Conservation (phyloP, 1,284 basidiomycete species). For the Golubevia sp. region DNA sequence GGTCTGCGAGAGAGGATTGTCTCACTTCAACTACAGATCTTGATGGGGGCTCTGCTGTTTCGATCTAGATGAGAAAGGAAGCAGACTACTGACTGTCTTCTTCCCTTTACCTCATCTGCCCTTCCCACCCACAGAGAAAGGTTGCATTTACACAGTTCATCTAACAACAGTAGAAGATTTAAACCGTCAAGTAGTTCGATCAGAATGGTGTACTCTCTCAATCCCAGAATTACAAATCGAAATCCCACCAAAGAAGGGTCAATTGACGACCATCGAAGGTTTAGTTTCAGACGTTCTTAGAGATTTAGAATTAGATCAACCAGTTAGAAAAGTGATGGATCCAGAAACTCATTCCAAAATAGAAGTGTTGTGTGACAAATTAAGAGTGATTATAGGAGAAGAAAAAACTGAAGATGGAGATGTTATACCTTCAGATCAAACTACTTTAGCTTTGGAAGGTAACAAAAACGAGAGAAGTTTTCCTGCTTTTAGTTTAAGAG, state of each 20-base stretch:
- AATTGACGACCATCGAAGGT: constrained; percentile 94
- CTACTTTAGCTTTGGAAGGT: constrained; percentile 57
- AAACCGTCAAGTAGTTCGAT: constrained; percentile 91
- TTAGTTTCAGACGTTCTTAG: constrained; percentile 81
- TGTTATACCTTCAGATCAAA: constrained; percentile 35
- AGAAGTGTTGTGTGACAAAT: constrained; percentile 72
- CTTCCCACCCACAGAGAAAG: constrained; percentile 48
- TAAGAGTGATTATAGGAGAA: constrained; percentile 75
- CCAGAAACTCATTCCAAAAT: constrained; percentile 79
- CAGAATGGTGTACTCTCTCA: constrained; percentile 76
- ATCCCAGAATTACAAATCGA: constrained; percentile 90
- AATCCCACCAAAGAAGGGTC: constrained; percentile 80
- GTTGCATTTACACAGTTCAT: constrained; percentile 76
- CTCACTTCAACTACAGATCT: too few species aligned
- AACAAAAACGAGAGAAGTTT: constrained; percentile 66
- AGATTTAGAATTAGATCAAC: constrained; percentile 84
- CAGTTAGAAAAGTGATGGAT: constrained; percentile 81
- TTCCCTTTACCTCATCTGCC: neutral
- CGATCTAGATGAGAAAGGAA: too few species aligned
- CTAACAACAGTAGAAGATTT: constrained; percentile 76
- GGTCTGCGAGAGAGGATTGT: too few species aligned
- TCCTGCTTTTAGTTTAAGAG: constrained; percentile 77
- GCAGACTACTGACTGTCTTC: too few species aligned
- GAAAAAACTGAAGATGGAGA: constrained; percentile 60
- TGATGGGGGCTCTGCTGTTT: too few species aligned